Percentiles rank a stretch among this genome's conserved stretches.
These are phyloP conservation scores for Trichopus zeylanicus DNA, from an alignment of 116 monocot genomes.

Conservation along the genomic window DNA sequence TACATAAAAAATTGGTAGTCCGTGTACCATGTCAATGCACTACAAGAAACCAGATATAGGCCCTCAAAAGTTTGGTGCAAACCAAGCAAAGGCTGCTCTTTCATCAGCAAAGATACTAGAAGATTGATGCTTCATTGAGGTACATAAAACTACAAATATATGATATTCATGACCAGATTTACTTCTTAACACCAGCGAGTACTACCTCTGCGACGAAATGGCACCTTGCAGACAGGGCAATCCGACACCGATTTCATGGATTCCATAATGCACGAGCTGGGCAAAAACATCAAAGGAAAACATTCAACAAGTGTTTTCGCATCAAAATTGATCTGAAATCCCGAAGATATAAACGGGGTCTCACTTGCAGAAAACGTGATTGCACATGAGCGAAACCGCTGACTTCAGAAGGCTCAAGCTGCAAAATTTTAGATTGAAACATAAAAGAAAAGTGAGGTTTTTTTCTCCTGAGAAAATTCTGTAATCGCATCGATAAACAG, in stretches of 20 bases:
- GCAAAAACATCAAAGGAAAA: not conserved
- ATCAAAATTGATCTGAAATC: not conserved
- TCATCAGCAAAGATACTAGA: too few relatives aligned
- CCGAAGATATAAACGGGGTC: conserved; percentile 1
- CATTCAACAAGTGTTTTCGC: not conserved
- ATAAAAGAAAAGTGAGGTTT: not conserved
- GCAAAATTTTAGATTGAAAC: conserved; percentile 1
- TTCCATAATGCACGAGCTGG: conserved; percentile 61
- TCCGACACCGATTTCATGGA: conserved; percentile 55
- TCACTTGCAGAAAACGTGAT: conserved; percentile 94
- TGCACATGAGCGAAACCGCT: conserved; percentile 63
- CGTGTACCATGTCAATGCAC: too few relatives aligned
- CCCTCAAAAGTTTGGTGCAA: too few relatives aligned
- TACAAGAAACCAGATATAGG: too few relatives aligned
- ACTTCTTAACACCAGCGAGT: not conserved
- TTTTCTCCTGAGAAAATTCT: not conserved
- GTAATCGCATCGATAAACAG: not conserved
- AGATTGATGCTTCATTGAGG: too few relatives aligned
- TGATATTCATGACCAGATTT: too few relatives aligned
- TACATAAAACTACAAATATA: too few relatives aligned
- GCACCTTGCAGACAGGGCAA: conserved; percentile 91
- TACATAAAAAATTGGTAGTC: too few relatives aligned
- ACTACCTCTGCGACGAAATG: conserved; percentile 75
- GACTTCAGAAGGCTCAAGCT: conserved; percentile 76
- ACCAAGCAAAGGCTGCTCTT: too few relatives aligned